These are phyloP conservation scores for Didymella lethalis DNA, from an alignment of 2,329 filamentous ascomycete genomes.

Conservation along the genomic window DNA sequence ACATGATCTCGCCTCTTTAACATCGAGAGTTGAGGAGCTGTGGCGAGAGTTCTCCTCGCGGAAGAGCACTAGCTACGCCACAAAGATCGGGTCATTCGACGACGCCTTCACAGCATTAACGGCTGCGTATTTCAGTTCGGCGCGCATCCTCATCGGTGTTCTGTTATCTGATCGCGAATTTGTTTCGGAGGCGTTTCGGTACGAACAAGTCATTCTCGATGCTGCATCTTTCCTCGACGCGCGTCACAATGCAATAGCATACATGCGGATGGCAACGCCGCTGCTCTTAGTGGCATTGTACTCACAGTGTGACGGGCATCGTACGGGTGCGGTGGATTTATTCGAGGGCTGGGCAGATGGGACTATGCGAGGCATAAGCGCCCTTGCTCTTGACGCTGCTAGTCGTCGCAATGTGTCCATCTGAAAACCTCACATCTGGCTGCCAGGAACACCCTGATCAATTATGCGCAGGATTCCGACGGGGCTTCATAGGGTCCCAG, in stretches of 20 bases:
- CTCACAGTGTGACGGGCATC: constrained; percentile 26
- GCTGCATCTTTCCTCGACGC: constrained; percentile 32
- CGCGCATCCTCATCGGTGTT: neutral
- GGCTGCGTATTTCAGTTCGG: constrained; percentile 6
- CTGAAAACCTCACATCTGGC: neutral
- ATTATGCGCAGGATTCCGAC: neutral
- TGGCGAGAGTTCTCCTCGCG: neutral
- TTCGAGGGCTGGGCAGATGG: constrained; percentile 36
- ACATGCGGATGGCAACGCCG: constrained; percentile 44
- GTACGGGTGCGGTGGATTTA: constrained; percentile 20
- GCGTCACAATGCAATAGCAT: constrained; percentile 36
- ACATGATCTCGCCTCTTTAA: neutral
- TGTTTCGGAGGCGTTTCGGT: too few species aligned
- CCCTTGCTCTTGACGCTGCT: constrained; percentile 30
- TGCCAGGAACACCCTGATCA: neutral
- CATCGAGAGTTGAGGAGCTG: neutral
- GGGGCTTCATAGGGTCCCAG: neutral
- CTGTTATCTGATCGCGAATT: too few species aligned
- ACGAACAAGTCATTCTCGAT: constrained; percentile 28
- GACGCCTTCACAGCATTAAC: constrained; percentile 9
- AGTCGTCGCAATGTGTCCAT: neutral
- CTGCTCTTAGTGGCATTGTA: constrained; percentile 41
- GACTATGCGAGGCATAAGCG: constrained; percentile 41
- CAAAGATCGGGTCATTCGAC: neutral
- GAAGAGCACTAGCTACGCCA: neutral